phyloP scores from a whole-genome alignment of 352 stramenopile species.

The Thalassiosira sp. region DNA sequence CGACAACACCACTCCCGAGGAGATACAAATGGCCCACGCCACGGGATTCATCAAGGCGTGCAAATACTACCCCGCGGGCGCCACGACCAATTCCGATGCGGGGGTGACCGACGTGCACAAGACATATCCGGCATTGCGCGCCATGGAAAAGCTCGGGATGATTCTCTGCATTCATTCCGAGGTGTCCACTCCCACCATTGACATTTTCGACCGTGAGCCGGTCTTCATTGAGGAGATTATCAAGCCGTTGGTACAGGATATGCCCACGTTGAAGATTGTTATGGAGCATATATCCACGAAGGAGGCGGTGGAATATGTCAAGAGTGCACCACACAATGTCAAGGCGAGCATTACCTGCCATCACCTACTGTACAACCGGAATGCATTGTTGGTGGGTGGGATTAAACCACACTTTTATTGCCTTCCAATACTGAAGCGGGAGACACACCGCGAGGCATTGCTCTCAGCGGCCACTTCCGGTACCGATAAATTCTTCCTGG shows the following conservation, averaged over 20 bases:
- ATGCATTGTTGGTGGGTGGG: constrained; percentile 87
- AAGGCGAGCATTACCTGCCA: constrained; percentile 98
- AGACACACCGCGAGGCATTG: constrained; percentile 86
- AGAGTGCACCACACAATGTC: constrained; percentile 87
- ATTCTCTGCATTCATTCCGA: constrained; percentile 95
- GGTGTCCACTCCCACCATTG: constrained; percentile 90
- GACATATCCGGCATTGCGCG: constrained; percentile 85
- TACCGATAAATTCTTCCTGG: constrained; percentile 96
- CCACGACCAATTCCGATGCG: constrained; percentile 98
- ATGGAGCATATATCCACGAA: constrained; percentile 99
- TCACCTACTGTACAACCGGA: constrained; percentile 99
- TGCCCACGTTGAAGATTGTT: constrained; percentile 96
- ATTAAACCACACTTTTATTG: constrained; percentile 99
- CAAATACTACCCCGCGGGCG: constrained; percentile 98
- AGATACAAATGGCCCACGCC: constrained; percentile 89
- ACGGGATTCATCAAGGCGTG: constrained; percentile 91
- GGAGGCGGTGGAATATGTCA: constrained; percentile 94
- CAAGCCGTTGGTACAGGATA: constrained; percentile 90
- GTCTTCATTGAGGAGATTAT: constrained; percentile 96
- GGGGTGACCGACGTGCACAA: constrained; percentile 97
- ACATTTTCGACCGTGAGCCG: constrained; percentile 98
- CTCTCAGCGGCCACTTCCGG: constrained; percentile 89
- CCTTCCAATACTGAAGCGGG: constrained; percentile 97
- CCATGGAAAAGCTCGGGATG: constrained; percentile 83
- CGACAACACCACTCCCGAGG: constrained; percentile 94